Evolutionary conservation across 139 green algal species (phyloP), one percentile per base, ranked within the genome.

Genomic region (Coccomyxa sp.): DNA sequence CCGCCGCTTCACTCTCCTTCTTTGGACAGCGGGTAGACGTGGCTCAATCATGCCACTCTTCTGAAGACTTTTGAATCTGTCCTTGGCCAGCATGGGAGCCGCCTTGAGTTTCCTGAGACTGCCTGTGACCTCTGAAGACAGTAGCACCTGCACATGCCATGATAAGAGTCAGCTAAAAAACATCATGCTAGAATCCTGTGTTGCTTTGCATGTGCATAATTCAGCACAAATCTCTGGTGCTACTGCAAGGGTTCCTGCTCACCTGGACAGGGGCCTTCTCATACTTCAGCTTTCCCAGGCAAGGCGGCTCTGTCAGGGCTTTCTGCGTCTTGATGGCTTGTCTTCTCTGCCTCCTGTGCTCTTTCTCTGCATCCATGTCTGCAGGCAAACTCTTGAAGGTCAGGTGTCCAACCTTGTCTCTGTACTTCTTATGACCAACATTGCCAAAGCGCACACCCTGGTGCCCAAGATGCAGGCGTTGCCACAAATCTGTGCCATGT

Each of bases 41-140:
- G 93, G 90, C 92, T 97, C 94, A 3, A 97, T 86, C 10, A 94
- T 34, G 22, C 90, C 91, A 0, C 91, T 86, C 74, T 89, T 85
- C 84, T 97, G 93, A 74, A 97, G 79, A 71, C 86, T 91, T 78
- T 94, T 95, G 86, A 90, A 97, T 27, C 88, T 75, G 72, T 92
- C 88, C 39, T 80, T 80, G 10, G 76, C 72, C 72, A 91, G 78
- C 64, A 84, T 80, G 31, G 82, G 54, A 8, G 82, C 80, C 14
- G 84, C 75, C 71, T 87, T 90, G 18, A 94, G 75, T 31, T 76
- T 58, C 1, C 92, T 80, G 76, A 96, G 82, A 76, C 87, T 92
- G 81, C 89, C 89, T 0, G 44, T 82, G 34, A 94, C 38, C 79
- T 96, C 90, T 31, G 95, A 91, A 31, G 39, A 89, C 12, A 89